Base-by-base conservation (phyloP, 179 eudicot genomes). In the Spergularia azorica region DNA sequence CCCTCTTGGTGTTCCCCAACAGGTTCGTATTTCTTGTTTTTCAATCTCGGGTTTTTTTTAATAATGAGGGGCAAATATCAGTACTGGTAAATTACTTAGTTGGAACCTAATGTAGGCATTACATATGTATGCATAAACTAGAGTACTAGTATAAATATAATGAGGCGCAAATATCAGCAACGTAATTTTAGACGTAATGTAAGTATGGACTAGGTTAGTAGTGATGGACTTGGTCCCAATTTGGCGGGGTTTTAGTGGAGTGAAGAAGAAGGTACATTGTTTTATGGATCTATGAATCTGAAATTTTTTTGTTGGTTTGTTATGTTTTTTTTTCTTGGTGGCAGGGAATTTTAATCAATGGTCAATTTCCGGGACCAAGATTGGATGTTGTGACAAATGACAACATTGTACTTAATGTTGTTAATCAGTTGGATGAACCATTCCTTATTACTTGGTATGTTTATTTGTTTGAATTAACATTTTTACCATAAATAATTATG, bases 351-450 rank as follows among this genome's bases (percentile, higher is more conserved):
- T 85, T 95, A 17, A 92, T 95, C 65, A 95, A 95, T 81, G 97
- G 97, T 61, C 93, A 95, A 78, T 92, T 95, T 77, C 98, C 98
- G 69, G 98, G 98, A 21, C 98, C 98, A 7, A 83, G 65, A 17
- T 83, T 95, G 67, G 96, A 92, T 54, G 74, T 86, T 79, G 95
- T 91, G 16, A 95, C 98, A 11, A 95, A 95, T 89, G 93, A 95
- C 82, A 95, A 95, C 78, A 79, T 92, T 26, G 81, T 92, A 65
- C 81, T 95, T 74, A 92, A 95, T 75, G 87, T 95, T 46, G 66
- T 92, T 74, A 95, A 95, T 76, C 91, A 95, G 72, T 81, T 95
- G 80, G 88, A 95, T 59, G 87, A 86, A 73, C 97, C 98, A 10
- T 91, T 95, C 71, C 98, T 95, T 64, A 74, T 95, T 80, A 95